Evolutionary conservation across 495 filamentous ascomycete species (phyloP), one percentile per base, ranked within the genome.

Genomic region (Penicillium tannophilum): DNA sequence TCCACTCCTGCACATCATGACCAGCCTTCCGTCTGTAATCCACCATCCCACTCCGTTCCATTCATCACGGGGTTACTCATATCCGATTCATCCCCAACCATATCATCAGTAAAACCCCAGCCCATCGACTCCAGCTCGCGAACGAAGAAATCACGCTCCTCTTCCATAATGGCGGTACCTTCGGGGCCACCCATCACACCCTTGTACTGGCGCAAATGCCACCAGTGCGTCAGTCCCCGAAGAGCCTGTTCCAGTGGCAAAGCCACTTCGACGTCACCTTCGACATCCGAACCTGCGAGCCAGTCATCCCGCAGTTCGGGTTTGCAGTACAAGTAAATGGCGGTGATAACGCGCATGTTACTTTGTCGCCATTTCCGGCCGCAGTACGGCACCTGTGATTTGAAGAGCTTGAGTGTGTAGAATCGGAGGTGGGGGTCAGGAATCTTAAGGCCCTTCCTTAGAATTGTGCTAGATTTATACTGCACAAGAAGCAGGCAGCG

Each of bases 311-410:
- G 82, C 20, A 98, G 82, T 69, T 97, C 92, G 0, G 93, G 93
- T 3, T 90, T 82, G 69, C 92, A 96, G 74, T 96, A 90, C 31
- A 98, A 77, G 65, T 96, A 98, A 3, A 98, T 90, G 19, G 92
- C 93, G 0, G 94, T 98, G 69, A 98, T 98, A 62, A 98, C 93
- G 52, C 93, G 88, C 94, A 98, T 98, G 70, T 98, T 97, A 54
- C 86, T 86, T 78, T 98, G 94, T 17, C 94, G 86, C 94, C 94
- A 98, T 76, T 98, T 98, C 14, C 94, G 87, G 19, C 94, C 93
- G 72, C 94, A 98, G 76, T 95, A 98, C 14, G 94, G 94, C 1
- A 98, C 94, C 68, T 98, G 95, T 56, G 90, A 91, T 72, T 98
- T 98, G 86, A 97, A 97, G 0, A 98, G 84, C 69, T 98, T 98